phyloP scores from a whole-genome alignment of 768 basidiomycete species.

The Hemileccinum impolitum region DNA sequence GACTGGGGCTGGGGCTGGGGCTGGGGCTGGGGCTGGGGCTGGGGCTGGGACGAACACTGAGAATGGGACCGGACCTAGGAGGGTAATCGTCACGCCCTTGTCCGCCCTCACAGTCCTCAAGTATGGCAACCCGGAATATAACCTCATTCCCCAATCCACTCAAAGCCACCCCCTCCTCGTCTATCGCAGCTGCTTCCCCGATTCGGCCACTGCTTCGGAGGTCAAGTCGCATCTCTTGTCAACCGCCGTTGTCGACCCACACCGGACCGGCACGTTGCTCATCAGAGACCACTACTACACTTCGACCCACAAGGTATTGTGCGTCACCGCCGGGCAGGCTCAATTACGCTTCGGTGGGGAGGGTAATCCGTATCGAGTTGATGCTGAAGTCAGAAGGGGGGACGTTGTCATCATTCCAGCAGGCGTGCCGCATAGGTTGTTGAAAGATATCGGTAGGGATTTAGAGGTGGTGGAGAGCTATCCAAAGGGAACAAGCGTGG shows the following conservation, averaged over 20 bases:
- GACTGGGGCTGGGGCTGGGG: neutral
- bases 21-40: neutral
- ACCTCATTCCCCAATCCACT: conserved; percentile 34
- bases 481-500: conserved; percentile 35
- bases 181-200: conserved; percentile 33
- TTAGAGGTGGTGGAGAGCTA: conserved; percentile 44
- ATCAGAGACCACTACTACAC: conserved; percentile 39
- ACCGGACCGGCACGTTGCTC: conserved; percentile 45
- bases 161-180: conserved; percentile 35
- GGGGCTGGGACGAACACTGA: neutral
- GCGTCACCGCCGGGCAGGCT: conserved; percentile 33
- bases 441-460: conserved; percentile 25
- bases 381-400: conserved; percentile 31
- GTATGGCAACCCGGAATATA: conserved; percentile 33
- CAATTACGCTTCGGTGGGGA: conserved; percentile 41
- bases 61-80: neutral
- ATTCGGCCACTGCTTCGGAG: conserved; percentile 13
- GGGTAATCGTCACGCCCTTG: conserved; percentile 19
- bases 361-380: conserved; percentile 31
- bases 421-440: conserved; percentile 37
- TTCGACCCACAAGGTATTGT: conserved; percentile 42
- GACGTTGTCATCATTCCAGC: conserved; percentile 42
- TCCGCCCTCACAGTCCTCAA: conserved; percentile 23
- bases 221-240: conserved; percentile 35
- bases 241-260: conserved; percentile 35